Conservation (phyloP, 208 protist genomes). For the Trypanosoma cruzi region DNA sequence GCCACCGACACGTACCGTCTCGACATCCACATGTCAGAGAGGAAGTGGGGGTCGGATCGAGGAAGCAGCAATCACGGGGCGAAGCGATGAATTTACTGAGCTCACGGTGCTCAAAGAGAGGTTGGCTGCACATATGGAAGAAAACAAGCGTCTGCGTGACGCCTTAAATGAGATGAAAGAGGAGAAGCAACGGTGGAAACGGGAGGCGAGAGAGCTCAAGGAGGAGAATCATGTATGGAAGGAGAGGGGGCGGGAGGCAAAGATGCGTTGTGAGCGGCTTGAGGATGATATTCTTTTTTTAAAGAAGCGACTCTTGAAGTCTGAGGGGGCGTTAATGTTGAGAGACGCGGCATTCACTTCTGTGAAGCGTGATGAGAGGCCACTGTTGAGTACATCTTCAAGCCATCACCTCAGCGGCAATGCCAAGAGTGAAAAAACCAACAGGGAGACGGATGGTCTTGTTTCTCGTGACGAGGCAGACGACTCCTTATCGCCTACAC, state of each 20-base stretch:
- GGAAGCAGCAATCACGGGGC: neutral
- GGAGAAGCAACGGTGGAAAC: conserved; percentile 25
- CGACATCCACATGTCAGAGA: neutral
- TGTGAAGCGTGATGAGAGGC: neutral
- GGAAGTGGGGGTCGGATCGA: neutral
- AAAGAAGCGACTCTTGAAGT: conserved; percentile 54
- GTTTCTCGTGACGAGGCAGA: neutral
- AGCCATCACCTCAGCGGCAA: neutral
- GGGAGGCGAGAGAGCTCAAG: conserved; percentile 13
- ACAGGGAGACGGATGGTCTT: neutral
- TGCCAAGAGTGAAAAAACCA: neutral
- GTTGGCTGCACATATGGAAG: conserved; percentile 1
- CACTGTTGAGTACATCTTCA: neutral
- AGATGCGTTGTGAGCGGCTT: conserved; percentile 34
- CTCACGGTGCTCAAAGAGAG: neutral
- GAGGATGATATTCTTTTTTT: conserved; percentile 44
- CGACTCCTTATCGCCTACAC: neutral
- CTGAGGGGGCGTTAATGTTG: conserved; percentile 26
- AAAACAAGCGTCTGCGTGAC: conserved; percentile 6
- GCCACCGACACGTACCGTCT: neutral
- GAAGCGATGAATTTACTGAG: neutral
- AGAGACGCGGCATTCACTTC: neutral
- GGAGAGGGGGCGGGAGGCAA: conserved; percentile 12
- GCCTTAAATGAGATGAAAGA: conserved; percentile 9
- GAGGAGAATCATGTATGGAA: conserved; percentile 20